Percentiles rank a stretch among this genome's conserved stretches.
These are phyloP conservation scores for Silene uniflora DNA, from an alignment of 148 eudicot species.

Conservation along the genomic window DNA sequence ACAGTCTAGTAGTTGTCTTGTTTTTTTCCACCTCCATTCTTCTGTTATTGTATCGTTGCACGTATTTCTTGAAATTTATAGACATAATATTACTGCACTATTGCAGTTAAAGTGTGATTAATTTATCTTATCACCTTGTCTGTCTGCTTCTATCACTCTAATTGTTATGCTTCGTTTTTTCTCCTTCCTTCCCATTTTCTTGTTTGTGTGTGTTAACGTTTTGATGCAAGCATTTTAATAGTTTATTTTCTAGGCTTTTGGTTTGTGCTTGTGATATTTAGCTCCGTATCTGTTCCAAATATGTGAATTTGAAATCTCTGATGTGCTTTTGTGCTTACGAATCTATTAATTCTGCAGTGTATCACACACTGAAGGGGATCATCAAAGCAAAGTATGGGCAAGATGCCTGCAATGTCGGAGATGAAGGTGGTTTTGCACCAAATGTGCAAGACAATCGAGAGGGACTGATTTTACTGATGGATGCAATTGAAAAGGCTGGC, in stretches of 20 bases:
- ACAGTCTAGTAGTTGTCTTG: background rate
- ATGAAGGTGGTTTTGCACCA: slow-evolving; percentile 99
- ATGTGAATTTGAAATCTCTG: background rate
- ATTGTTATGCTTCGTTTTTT: no score
- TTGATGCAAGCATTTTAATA: background rate
- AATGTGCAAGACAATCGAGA: slow-evolving; percentile 97
- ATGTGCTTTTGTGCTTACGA: slow-evolving; percentile 2
- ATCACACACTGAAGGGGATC: slow-evolving; percentile 86
- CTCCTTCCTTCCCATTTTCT: no score
- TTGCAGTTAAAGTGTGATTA: background rate
- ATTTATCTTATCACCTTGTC: background rate
- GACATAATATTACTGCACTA: no score
- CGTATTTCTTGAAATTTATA: background rate
- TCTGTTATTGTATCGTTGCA: background rate
- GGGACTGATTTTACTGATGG: slow-evolving; percentile 78
- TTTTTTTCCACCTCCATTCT: background rate
- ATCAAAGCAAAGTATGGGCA: slow-evolving; percentile 97
- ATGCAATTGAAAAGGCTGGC: slow-evolving; percentile 98
- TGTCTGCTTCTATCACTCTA: no score
- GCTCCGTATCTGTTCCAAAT: background rate
- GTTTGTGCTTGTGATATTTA: background rate
- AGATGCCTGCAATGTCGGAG: slow-evolving; percentile 99
- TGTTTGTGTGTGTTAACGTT: background rate
- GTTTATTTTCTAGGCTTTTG: background rate
- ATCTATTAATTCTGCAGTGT: slow-evolving; percentile 44